Conservation (phyloP, 768 basidiomycete genomes). For the Phylloporus sp. region DNA sequence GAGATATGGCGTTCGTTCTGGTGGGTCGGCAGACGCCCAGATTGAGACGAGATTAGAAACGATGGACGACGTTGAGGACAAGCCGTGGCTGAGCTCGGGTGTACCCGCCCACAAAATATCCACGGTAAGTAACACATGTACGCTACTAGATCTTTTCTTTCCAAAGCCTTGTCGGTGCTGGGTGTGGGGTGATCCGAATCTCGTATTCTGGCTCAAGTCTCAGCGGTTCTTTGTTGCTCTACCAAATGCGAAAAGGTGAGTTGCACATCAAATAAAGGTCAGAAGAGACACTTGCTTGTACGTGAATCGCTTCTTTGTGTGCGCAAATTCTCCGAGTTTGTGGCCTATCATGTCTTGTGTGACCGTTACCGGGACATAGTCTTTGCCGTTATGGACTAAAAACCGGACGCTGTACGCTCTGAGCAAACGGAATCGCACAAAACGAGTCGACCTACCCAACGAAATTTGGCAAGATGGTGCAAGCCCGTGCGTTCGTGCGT, state of each 20-base stretch:
- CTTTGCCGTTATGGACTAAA: conserved; percentile 91
- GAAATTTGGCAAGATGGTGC: conserved; percentile 93
- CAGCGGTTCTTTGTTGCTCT: conserved; percentile 42
- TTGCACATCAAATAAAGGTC: background rate
- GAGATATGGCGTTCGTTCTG: conserved; percentile 3
- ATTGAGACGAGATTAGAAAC: background rate
- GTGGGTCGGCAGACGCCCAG: conserved; percentile 5
- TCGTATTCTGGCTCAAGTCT: background rate
- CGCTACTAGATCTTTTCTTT: background rate
- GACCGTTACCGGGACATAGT: conserved; percentile 79
- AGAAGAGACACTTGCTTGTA: conserved; percentile 63
- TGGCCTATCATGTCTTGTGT: conserved; percentile 99
- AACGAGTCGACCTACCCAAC: conserved; percentile 65
- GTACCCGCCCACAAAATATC: conserved; percentile 27
- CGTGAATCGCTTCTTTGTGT: conserved; percentile 82
- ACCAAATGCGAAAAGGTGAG: conserved; percentile 2
- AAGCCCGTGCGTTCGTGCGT: conserved; percentile 81
- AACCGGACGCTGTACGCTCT: conserved; percentile 63
- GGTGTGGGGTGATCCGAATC: background rate
- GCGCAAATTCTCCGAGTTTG: conserved; percentile 92
- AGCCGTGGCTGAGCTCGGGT: conserved; percentile 23
- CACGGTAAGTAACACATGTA: conserved; percentile 22
- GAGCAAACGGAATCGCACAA: background rate
- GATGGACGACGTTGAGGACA: background rate
- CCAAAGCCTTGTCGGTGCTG: background rate